Evolutionary conservation across 768 basidiomycete genomes (phyloP).

Genomic region (Leccinum subtestaceum): DNA sequence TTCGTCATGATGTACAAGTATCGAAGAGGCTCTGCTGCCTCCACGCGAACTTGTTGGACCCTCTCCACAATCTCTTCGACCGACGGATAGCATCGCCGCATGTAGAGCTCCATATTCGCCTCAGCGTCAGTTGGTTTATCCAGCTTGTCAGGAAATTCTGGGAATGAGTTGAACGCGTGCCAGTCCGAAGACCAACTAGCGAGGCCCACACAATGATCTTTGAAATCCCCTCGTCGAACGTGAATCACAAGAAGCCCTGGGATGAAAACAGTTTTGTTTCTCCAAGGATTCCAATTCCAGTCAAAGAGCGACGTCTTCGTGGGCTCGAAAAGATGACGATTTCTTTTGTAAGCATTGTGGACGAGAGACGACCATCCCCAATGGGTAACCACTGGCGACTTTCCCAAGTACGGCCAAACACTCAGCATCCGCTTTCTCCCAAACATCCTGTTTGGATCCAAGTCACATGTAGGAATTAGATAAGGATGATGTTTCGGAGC

Average conservation of each 20-base stretch:
- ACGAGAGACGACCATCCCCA: conserved; percentile 41
- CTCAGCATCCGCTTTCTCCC: conserved; percentile 34
- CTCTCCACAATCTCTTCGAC: conserved; percentile 42
- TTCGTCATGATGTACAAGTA: conserved; percentile 51
- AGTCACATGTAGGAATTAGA: background rate
- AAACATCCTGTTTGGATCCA: conserved; percentile 28
- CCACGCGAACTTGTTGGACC: conserved; percentile 35
- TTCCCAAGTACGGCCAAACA: conserved; percentile 33
- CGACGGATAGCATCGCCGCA: conserved; percentile 42
- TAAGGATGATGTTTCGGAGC: background rate
- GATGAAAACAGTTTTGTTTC: conserved; percentile 19
- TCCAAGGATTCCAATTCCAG: background rate
- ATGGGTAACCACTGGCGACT: conserved; percentile 35
- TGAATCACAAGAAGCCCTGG: conserved; percentile 49
- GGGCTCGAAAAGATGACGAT: conserved; percentile 27
- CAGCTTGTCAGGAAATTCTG: conserved; percentile 40
- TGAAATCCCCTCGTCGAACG: conserved; percentile 50
- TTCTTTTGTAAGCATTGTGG: conserved; percentile 30
- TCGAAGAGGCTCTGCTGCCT: conserved; percentile 26
- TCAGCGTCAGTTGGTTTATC: conserved; percentile 27
- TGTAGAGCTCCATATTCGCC: conserved; percentile 27
- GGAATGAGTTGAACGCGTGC: conserved; percentile 47
- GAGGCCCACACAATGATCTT: conserved; percentile 43
- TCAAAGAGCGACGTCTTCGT: background rate
- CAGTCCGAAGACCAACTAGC: conserved; percentile 34